A percentile compares a stretch with the other conserved stretches of the same genome.
Conservation (phyloP, 495 filamentous ascomycete genomes). For the Neurospora sp. region DNA sequence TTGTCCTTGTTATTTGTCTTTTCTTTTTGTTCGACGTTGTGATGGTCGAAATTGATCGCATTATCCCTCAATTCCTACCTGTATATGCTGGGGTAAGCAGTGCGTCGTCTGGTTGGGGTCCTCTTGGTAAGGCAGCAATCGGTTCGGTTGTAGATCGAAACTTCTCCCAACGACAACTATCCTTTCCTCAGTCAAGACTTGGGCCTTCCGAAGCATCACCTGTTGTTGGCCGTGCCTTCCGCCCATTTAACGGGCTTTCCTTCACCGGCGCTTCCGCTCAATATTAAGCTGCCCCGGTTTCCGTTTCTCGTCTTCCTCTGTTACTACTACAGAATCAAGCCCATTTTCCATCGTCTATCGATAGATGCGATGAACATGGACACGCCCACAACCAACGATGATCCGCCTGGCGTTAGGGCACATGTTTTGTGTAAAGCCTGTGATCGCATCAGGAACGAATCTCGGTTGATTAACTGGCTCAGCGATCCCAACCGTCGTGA, state of each 20-base stretch:
- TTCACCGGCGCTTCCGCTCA: too few relatives aligned
- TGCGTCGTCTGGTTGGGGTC: too few relatives aligned
- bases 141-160: too few relatives aligned
- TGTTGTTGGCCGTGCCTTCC: too few relatives aligned
- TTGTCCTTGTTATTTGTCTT: background rate
- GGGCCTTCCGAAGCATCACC: too few relatives aligned
- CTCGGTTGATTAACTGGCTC: background rate
- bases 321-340: background rate
- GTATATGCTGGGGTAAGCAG: too few relatives aligned
- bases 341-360: background rate
- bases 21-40: background rate
- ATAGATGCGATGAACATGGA: background rate
- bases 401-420: background rate
- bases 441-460: background rate
- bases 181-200: too few relatives aligned
- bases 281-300: too few relatives aligned
- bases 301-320: background rate
- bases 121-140: too few relatives aligned
- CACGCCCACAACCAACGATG: background rate
- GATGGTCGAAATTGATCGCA: background rate
- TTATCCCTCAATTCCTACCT: too few relatives aligned
- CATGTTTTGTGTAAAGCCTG: background rate
- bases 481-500: background rate
- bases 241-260: too few relatives aligned
- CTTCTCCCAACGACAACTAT: too few relatives aligned